phyloP scores from a whole-genome alignment of 1,284 basidiomycete species.

The Malassezia vespertilionis region DNA sequence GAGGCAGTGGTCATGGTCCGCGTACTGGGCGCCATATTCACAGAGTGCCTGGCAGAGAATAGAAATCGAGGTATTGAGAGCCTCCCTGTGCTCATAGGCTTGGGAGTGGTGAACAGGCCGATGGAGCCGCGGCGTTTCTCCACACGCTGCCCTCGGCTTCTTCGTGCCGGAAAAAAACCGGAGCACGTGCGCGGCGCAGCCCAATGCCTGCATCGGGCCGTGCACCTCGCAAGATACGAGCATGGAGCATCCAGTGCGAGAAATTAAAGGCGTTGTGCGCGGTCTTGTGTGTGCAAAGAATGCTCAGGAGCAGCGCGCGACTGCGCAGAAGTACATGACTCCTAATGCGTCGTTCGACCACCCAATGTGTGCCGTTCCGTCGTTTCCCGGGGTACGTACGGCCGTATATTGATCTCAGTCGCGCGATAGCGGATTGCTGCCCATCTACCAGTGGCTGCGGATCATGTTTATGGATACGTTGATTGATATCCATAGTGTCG shows the following conservation, averaged over 20 bases:
- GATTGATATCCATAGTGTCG: slow-evolving; percentile 33
- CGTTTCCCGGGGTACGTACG: slow-evolving; percentile 24
- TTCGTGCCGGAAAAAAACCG: too few species aligned
- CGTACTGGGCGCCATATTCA: too few species aligned
- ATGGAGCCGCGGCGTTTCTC: too few species aligned
- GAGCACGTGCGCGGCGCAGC: background rate
- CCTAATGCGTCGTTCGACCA: slow-evolving; percentile 44
- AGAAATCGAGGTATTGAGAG: too few species aligned
- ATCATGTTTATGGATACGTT: slow-evolving; percentile 28
- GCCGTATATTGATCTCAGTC: slow-evolving; percentile 14
- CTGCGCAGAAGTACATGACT: slow-evolving; percentile 32
- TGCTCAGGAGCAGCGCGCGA: slow-evolving; percentile 34
- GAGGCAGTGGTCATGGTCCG: too few species aligned
- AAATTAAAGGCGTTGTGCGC: slow-evolving; percentile 35
- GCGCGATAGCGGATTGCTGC: slow-evolving; percentile 35
- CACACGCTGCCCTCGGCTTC: too few species aligned
- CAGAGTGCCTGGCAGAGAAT: too few species aligned
- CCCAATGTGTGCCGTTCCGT: slow-evolving; percentile 34
- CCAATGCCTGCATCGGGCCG: too few species aligned
- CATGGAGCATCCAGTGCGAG: slow-evolving; percentile 40
- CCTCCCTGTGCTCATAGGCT: too few species aligned
- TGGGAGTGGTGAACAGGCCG: too few species aligned
- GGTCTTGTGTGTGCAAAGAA: slow-evolving; percentile 36
- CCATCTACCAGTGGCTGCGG: slow-evolving; percentile 43
- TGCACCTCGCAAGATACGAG: too few species aligned